A percentile compares a stretch with the other conserved stretches of the same genome.
Conservation (phyloP, 1,284 basidiomycete species). For the Rhodotorula sp. region DNA sequence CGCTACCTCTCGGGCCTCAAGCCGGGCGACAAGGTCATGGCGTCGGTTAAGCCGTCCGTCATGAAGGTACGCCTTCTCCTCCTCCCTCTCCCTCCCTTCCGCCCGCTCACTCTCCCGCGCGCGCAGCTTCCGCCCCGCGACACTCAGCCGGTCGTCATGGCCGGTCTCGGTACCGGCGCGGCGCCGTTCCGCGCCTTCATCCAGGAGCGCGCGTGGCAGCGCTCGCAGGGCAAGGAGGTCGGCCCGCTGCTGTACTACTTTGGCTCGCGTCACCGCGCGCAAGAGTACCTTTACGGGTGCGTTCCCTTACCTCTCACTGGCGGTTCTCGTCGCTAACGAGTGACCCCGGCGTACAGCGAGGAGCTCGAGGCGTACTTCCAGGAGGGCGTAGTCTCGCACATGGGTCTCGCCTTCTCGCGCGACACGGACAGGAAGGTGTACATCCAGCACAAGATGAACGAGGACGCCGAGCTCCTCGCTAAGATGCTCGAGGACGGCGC, state of each 20-base stretch:
- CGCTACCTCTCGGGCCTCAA: conserved; percentile 84
- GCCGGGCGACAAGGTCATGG: conserved; percentile 89
- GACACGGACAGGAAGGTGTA: conserved; percentile 90
- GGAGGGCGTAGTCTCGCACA: conserved; percentile 79
- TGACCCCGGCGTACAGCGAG: conserved; percentile 48
- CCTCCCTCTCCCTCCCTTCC: neutral
- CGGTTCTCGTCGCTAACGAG: neutral
- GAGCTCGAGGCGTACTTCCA: conserved; percentile 65
- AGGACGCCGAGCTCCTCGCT: conserved; percentile 77
- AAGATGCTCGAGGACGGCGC: conserved; percentile 72
- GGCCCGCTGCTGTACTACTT: conserved; percentile 98
- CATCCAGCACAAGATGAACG: conserved; percentile 97
- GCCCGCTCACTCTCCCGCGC: neutral
- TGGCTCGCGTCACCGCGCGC: conserved; percentile 88
- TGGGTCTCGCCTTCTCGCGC: conserved; percentile 95
- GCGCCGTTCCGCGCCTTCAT: conserved; percentile 99
- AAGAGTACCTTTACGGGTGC: conserved; percentile 90
- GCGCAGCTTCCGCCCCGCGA: conserved; percentile 72
- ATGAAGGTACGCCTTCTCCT: conserved; percentile 74
- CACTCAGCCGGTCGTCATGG: conserved; percentile 94
- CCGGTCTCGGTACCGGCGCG: conserved; percentile 94
- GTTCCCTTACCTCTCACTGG: neutral
- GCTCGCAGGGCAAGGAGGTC: conserved; percentile 71
- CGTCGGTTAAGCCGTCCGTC: conserved; percentile 96
- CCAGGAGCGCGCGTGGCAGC: conserved; percentile 86